A percentile compares a stretch with the other conserved stretches of the same genome.
These are phyloP conservation scores for Boletus sp. DNA, from an alignment of 768 basidiomycete species.

Conservation along the genomic window DNA sequence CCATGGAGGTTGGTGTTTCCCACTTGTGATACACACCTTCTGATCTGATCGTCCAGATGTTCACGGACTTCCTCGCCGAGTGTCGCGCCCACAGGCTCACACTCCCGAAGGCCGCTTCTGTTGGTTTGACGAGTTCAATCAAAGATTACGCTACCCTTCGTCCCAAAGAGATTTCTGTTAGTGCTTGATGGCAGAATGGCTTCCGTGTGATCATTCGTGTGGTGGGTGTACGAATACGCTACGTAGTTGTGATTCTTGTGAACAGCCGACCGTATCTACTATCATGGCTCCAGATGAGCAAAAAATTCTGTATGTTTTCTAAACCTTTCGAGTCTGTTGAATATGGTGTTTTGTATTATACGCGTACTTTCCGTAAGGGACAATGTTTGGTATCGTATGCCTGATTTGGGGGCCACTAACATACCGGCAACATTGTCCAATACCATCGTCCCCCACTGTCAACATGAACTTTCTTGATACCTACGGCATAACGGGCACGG, in stretches of 20 bases:
- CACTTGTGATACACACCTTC: background rate
- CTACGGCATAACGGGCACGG: slow-evolving; percentile 49
- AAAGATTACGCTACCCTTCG: slow-evolving; percentile 20
- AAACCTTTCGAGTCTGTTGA: no score
- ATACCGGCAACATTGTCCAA: background rate
- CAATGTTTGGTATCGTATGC: background rate
- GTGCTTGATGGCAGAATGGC: slow-evolving; percentile 20
- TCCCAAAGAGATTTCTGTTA: slow-evolving; percentile 25
- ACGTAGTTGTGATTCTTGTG: background rate
- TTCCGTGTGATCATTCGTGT: background rate
- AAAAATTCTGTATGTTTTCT: background rate
- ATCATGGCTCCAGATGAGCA: no score
- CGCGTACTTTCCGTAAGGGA: no score
- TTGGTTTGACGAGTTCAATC: slow-evolving; percentile 10
- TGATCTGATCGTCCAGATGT: slow-evolving; percentile 59
- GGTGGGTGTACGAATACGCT: slow-evolving; percentile 16
- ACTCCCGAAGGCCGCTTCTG: slow-evolving; percentile 19
- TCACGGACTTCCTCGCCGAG: slow-evolving; percentile 84
- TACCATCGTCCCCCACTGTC: background rate
- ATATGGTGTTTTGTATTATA: no score
- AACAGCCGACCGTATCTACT: background rate
- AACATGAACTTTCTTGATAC: slow-evolving; percentile 75
- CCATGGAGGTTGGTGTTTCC: slow-evolving; percentile 72
- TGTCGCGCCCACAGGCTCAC: slow-evolving; percentile 60
- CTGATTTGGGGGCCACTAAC: slow-evolving; percentile 6